These are phyloP conservation scores for Colletotrichum coccodes DNA, from an alignment of 2,329 filamentous ascomycete species.

Conservation along the genomic window DNA sequence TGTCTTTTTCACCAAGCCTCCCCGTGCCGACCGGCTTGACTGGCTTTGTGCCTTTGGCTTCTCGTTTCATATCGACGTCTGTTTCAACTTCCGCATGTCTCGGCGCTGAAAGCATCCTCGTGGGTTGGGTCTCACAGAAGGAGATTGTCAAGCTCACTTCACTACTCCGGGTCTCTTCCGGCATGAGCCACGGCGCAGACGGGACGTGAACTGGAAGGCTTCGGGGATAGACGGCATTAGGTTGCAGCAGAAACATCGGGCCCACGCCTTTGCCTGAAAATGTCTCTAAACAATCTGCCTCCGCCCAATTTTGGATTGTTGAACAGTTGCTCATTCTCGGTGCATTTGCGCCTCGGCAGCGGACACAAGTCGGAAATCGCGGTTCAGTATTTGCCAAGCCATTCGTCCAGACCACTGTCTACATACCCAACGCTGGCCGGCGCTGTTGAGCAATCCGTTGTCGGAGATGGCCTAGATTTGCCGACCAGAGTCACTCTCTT, in stretches of 20 bases:
- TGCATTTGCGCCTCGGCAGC: not conserved
- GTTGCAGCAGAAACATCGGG: not conserved
- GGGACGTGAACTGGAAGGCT: not conserved
- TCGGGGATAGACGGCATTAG: not conserved
- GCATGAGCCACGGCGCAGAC: not conserved
- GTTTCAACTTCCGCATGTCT: conserved; percentile 22
- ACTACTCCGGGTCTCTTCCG: not conserved
- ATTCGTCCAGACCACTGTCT: not conserved
- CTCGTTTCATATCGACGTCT: conserved; percentile 18
- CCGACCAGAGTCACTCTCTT: not conserved
- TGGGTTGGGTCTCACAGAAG: not conserved
- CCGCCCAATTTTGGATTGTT: not conserved
- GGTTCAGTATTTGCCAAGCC: not conserved
- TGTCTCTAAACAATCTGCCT: not conserved
- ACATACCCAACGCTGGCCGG: too few species aligned
- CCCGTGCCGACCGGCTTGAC: not conserved
- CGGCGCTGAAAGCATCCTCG: not conserved
- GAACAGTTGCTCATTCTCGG: too few species aligned
- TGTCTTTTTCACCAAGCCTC: not conserved
- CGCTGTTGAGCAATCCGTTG: not conserved
- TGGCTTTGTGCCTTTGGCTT: not conserved
- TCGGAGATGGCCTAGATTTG: not conserved
- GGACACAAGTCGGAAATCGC: not conserved
- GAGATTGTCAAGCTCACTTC: not conserved
- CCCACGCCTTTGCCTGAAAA: not conserved